Conservation (phyloP, 2,329 filamentous ascomycete species). For the Claviceps maximensis region DNA sequence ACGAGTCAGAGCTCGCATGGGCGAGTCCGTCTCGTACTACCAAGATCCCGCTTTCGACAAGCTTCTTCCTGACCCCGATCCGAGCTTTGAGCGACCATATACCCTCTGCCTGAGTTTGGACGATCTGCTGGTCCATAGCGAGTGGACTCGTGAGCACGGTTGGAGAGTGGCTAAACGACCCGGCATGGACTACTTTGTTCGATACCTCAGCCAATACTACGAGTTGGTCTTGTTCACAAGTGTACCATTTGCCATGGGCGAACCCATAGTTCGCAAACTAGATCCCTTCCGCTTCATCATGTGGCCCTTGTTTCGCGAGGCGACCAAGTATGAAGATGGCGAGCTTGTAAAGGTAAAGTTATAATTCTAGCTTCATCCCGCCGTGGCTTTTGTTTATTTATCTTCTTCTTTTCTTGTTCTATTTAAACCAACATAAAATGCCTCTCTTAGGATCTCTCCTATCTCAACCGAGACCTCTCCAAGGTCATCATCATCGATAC, state of each 20-base stretch:
- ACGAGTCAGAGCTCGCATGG: constrained; percentile 61
- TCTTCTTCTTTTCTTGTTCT: neutral
- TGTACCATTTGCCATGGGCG: constrained; percentile 69
- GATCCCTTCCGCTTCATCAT: constrained; percentile 92
- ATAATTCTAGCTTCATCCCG: constrained; percentile 7
- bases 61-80: constrained; percentile 71
- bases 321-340: constrained; percentile 92
- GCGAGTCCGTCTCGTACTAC: constrained; percentile 76
- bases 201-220: constrained; percentile 95
- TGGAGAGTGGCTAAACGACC: constrained; percentile 93
- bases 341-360: constrained; percentile 77
- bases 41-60: constrained; percentile 92
- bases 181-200: constrained; percentile 91
- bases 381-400: neutral
- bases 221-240: constrained; percentile 93
- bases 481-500: constrained; percentile 95
- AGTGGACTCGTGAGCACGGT: constrained; percentile 87
- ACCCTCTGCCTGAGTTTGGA: constrained; percentile 88
- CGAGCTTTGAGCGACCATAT: constrained; percentile 71
- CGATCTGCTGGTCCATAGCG: constrained; percentile 85
- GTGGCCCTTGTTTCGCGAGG: constrained; percentile 90
- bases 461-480: constrained; percentile 87
- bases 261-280: constrained; percentile 81
- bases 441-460: constrained; percentile 67
- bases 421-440: neutral